A percentile compares a stretch with the other conserved stretches of the same genome.
phyloP scores from a whole-genome alignment of 768 basidiomycete genomes.

The Cubamyces lactineus region DNA sequence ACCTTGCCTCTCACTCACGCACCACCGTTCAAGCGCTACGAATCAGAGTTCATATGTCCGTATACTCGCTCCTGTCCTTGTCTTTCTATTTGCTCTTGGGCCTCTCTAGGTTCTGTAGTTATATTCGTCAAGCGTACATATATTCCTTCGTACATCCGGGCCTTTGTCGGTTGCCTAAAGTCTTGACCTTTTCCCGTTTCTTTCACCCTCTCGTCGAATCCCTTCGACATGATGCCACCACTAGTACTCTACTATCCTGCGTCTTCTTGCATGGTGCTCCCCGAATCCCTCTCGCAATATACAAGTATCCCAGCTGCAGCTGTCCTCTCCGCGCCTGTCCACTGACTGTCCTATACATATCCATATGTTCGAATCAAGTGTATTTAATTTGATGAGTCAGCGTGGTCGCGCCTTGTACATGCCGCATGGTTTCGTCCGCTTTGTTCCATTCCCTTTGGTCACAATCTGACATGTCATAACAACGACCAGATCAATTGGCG shows the following conservation, averaged over 20 bases:
- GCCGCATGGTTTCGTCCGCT: too few relatives aligned
- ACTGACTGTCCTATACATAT: constrained; percentile 2
- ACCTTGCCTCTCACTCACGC: not conserved
- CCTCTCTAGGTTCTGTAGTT: constrained; percentile 20
- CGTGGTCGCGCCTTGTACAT: too few relatives aligned
- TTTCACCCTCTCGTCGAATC: not conserved
- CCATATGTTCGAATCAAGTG: not conserved
- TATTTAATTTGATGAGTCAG: not conserved
- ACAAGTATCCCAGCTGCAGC: constrained; percentile 10
- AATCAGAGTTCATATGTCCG: not conserved
- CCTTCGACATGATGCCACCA: not conserved
- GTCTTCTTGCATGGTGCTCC: constrained; percentile 20
- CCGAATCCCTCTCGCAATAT: constrained; percentile 5
- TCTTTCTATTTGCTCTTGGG: constrained; percentile 15
- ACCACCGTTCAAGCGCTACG: not conserved
- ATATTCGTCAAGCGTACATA: constrained; percentile 21
- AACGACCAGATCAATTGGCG: too few relatives aligned
- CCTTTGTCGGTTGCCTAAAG: not conserved
- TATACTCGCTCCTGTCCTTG: not conserved
- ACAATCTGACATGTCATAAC: too few relatives aligned
- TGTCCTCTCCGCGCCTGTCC: not conserved
- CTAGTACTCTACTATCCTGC: constrained; percentile 10
- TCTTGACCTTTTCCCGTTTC: constrained; percentile 2
- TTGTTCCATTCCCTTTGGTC: too few relatives aligned
- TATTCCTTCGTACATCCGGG: constrained; percentile 24